These are phyloP conservation scores for Chrysanthemum lavandulifolium DNA, from an alignment of 129 eudicot species.

Conservation along the genomic window DNA sequence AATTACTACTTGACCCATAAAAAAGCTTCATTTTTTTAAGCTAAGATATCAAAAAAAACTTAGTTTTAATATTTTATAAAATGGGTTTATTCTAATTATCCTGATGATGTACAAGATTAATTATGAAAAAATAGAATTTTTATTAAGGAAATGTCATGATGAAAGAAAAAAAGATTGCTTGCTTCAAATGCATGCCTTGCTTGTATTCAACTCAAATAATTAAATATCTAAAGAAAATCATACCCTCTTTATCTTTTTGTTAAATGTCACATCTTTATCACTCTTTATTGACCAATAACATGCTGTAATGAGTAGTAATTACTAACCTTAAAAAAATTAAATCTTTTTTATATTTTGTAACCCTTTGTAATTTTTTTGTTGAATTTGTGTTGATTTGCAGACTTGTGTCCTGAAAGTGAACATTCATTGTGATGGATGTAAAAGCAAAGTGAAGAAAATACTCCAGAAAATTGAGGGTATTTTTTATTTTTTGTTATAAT, in stretches of 20 bases:
- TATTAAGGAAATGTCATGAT: too few relatives aligned
- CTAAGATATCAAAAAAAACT: not conserved
- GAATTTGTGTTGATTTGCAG: slow-evolving; percentile 34
- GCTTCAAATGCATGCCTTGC: slow-evolving; percentile 23
- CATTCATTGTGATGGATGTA: slow-evolving; percentile 92
- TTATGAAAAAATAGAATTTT: not conserved
- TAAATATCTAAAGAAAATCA: not conserved
- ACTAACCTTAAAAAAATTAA: not conserved
- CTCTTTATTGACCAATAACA: slow-evolving; percentile 7
- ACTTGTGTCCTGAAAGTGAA: slow-evolving; percentile 83
- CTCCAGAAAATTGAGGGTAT: slow-evolving; percentile 84
- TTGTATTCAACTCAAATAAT: slow-evolving; percentile 32
- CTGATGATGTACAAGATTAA: not conserved
- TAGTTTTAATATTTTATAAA: not conserved
- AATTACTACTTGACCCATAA: not conserved
- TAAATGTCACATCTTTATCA: not conserved
- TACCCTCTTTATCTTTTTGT: slow-evolving; percentile 18
- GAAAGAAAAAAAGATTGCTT: not conserved
- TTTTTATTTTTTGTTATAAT: slow-evolving; percentile 11
- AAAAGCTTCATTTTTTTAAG: not conserved
- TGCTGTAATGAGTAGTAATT: not conserved
- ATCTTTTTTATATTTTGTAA: not conserved
- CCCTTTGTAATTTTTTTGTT: not conserved
- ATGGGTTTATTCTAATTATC: not conserved
- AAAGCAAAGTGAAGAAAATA: slow-evolving; percentile 73